These are phyloP conservation scores for Paraurostyla sp. DNA, from an alignment of 73 alveolate genomes.

Conservation along the genomic window DNA sequence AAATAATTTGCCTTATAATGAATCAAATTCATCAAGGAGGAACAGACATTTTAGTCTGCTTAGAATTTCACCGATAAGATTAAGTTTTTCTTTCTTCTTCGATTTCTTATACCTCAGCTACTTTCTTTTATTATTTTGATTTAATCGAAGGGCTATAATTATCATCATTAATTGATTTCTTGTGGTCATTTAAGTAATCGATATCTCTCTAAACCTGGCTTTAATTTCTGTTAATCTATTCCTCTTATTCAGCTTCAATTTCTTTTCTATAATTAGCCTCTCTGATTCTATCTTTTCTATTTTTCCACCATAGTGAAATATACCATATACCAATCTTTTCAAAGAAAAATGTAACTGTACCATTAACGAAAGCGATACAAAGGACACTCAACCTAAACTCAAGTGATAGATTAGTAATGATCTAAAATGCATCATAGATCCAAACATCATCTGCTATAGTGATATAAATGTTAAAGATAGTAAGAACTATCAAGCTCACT, in stretches of 20 bases:
- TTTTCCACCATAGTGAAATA: conserved; percentile 44
- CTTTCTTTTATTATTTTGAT: too few relatives aligned
- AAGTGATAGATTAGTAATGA: not conserved
- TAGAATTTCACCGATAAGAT: too few relatives aligned
- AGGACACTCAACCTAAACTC: not conserved
- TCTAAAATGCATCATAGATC: not conserved
- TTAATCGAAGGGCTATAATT: too few relatives aligned
- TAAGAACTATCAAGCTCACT: not conserved
- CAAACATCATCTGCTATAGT: not conserved
- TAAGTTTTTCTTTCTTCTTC: too few relatives aligned
- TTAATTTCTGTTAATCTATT: not conserved
- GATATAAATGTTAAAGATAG: not conserved
- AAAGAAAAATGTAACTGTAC: conserved; percentile 14
- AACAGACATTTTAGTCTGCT: too few relatives aligned
- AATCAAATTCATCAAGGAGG: too few relatives aligned
- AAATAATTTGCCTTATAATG: too few relatives aligned
- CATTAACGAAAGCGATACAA: conserved; percentile 9
- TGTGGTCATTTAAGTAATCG: too few relatives aligned
- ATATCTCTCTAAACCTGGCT: too few relatives aligned
- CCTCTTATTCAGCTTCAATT: not conserved
- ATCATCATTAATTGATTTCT: too few relatives aligned
- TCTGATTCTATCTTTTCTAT: not conserved
- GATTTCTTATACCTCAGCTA: too few relatives aligned
- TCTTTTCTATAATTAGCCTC: not conserved
- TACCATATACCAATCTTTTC: conserved; percentile 57